These are phyloP conservation scores for Flammula alnicola DNA, from an alignment of 1,284 basidiomycete species.

Conservation along the genomic window DNA sequence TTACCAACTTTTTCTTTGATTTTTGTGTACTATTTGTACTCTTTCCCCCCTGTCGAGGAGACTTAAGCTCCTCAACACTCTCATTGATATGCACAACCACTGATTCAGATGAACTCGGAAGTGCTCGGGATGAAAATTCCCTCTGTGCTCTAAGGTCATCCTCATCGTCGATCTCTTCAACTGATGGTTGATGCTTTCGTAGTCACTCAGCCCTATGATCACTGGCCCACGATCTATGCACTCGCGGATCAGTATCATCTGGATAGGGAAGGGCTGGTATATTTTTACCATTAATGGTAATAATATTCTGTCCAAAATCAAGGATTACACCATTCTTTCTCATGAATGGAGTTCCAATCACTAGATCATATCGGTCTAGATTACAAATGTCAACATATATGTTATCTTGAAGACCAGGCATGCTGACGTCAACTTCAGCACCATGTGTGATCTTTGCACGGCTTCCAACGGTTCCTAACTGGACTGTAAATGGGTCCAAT, in stretches of 20 bases:
- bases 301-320: constrained; percentile 11
- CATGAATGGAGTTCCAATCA: constrained; percentile 25
- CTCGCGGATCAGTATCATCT: not conserved
- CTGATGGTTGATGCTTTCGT: not conserved
- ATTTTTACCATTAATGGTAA: constrained; percentile 6
- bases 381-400: constrained; percentile 24
- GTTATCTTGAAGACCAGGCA: not conserved
- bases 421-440: not conserved
- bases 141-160: not conserved
- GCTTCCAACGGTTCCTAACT: constrained; percentile 10
- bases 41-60: constrained; percentile 1
- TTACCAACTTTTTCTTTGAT: not conserved
- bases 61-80: not conserved
- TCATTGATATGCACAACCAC: not conserved
- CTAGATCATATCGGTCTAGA: constrained; percentile 24
- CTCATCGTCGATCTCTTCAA: constrained; percentile 1
- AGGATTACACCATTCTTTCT: constrained; percentile 13
- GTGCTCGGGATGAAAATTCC: not conserved
- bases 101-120: not conserved
- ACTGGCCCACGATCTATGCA: not conserved
- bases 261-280: constrained; percentile 16
- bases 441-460: constrained; percentile 20
- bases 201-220: constrained; percentile 1
- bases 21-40: not conserved
- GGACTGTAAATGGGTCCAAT: not conserved